These are phyloP conservation scores for Aplosporella prunicola DNA, from an alignment of 2,329 filamentous ascomycete species.

Conservation along the genomic window DNA sequence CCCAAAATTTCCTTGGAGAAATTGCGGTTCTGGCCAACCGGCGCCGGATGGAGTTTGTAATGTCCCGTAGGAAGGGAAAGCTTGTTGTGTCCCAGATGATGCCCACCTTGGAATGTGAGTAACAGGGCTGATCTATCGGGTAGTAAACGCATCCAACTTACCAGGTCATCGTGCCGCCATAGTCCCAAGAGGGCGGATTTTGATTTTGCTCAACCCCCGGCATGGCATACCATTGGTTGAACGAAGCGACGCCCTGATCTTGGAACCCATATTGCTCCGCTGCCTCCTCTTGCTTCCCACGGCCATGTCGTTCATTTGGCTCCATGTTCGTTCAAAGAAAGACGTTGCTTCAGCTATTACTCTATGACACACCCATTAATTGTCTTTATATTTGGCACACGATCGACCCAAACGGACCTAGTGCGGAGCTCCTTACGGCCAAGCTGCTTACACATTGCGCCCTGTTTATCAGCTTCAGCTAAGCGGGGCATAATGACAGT, in stretches of 20 bases:
- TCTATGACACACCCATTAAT: too few species aligned
- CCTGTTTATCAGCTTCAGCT: conserved; percentile 6
- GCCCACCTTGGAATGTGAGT: conserved; percentile 5
- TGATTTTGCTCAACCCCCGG: background rate
- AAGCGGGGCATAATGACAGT: conserved; percentile 29
- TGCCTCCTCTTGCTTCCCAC: background rate
- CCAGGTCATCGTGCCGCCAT: conserved; percentile 1
- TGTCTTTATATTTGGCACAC: too few species aligned
- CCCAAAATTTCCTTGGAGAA: too few species aligned
- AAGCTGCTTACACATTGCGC: conserved; percentile 5
- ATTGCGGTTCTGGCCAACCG: background rate
- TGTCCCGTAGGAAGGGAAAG: background rate
- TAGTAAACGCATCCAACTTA: background rate
- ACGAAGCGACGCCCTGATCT: background rate
- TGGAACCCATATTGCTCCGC: background rate
- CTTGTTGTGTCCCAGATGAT: background rate
- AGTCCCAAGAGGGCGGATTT: background rate
- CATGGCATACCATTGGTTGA: conserved; percentile 1
- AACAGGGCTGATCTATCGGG: conserved; percentile 1
- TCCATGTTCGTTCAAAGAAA: background rate
- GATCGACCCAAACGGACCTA: too few species aligned
- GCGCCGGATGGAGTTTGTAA: background rate
- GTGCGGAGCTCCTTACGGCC: background rate
- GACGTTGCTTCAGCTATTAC: too few species aligned
- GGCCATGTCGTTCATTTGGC: background rate